A percentile compares a stretch with the other conserved stretches of the same genome.
These are phyloP conservation scores for Vickermania spadyakhi DNA, from an alignment of 208 protist genomes.

Conservation along the genomic window DNA sequence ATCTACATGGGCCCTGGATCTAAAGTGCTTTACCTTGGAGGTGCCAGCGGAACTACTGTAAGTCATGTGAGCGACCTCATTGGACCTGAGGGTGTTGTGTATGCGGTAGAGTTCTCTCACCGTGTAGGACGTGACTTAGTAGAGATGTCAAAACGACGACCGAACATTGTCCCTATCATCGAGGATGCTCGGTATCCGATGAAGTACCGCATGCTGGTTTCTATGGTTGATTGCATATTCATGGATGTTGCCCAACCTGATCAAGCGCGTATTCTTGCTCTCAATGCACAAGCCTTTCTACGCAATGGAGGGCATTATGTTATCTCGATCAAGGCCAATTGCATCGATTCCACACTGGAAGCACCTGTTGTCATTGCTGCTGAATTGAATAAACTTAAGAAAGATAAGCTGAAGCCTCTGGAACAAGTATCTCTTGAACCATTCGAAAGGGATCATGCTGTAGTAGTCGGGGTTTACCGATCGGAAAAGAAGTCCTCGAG, in stretches of 20 bases:
- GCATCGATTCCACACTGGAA: constrained; percentile 99
- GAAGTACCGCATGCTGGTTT: constrained; percentile 99
- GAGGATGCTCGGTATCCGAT: constrained; percentile 99
- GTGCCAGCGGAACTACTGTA: constrained; percentile 99
- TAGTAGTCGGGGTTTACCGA: constrained; percentile 93
- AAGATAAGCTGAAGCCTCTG: constrained; percentile 96
- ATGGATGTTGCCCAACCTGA: constrained; percentile 99
- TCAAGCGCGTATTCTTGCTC: constrained; percentile 98
- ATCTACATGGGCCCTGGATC: constrained; percentile 97
- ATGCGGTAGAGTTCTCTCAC: constrained; percentile 99
- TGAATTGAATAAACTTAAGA: constrained; percentile 96
- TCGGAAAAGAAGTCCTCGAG: constrained; percentile 46
- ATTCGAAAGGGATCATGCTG: constrained; percentile 99
- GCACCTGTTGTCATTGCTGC: constrained; percentile 97
- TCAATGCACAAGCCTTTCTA: constrained; percentile 99
- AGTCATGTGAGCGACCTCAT: constrained; percentile 99
- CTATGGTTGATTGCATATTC: constrained; percentile 99
- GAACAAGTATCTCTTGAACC: constrained; percentile 99
- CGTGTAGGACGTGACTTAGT: constrained; percentile 99
- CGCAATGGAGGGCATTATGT: constrained; percentile 99
- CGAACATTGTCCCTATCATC: constrained; percentile 99
- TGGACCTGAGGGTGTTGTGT: constrained; percentile 98
- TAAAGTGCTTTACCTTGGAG: constrained; percentile 99
- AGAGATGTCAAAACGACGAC: constrained; percentile 98
- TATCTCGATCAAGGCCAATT: constrained; percentile 99